Conservation (phyloP, 257 asterid genomes). For the Striga asiatica region DNA sequence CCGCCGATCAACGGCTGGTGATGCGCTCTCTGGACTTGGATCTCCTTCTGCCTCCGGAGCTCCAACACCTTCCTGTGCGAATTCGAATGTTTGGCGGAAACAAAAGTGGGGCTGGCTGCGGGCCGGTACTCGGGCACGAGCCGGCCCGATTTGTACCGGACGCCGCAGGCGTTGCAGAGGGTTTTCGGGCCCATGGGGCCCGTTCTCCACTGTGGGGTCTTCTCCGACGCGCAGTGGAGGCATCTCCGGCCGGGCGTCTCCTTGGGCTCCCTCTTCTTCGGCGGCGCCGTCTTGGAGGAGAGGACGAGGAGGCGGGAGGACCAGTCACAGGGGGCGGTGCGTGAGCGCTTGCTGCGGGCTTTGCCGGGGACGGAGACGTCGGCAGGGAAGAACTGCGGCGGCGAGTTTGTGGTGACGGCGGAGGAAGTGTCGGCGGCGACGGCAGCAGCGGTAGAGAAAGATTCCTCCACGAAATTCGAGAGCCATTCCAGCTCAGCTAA, state of each 20-base stretch:
- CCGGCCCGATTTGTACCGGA: constrained; percentile 90
- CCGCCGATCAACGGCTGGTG: constrained; percentile 38
- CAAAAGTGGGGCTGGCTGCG: constrained; percentile 86
- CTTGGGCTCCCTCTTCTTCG: constrained; percentile 26
- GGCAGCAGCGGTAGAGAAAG: constrained; percentile 69
- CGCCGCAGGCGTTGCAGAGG: constrained; percentile 94
- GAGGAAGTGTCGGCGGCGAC: constrained; percentile 42
- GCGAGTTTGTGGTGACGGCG: constrained; percentile 28
- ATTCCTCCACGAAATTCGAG: constrained; percentile 91
- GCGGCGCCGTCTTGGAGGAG: constrained; percentile 26
- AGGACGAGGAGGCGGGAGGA: constrained; percentile 74
- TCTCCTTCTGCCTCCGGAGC: constrained; percentile 83
- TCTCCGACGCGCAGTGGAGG: constrained; percentile 89
- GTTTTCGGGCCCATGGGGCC: constrained; percentile 98
- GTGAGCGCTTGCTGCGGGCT: constrained; percentile 97
- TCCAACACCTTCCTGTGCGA: constrained; percentile 96
- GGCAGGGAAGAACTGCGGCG: constrained; percentile 37
- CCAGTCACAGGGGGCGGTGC: constrained; percentile 94
- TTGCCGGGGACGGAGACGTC: constrained; percentile 83
- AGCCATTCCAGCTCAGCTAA: constrained; percentile 98
- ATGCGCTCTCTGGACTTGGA: constrained; percentile 36
- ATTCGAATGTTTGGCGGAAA: constrained; percentile 72
- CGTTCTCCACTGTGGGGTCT: constrained; percentile 96
- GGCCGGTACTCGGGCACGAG: constrained; percentile 97
- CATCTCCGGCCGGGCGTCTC: constrained; percentile 65